Evolutionary conservation across 2,329 filamentous ascomycete species (phyloP), one percentile per base, ranked within the genome.

Genomic region (Penicillium capsulatum): DNA sequence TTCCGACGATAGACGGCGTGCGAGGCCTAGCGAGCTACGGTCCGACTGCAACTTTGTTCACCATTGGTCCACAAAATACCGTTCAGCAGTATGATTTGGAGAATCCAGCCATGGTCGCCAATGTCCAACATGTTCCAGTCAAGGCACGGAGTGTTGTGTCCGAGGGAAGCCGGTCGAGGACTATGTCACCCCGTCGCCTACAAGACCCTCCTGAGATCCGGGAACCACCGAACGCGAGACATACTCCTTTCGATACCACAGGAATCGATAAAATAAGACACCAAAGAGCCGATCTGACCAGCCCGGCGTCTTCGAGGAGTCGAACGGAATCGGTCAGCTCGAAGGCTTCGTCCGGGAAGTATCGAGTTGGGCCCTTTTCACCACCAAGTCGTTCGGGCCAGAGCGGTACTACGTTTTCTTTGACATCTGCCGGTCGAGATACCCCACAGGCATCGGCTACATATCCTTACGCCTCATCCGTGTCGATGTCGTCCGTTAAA

Each of bases 31-130:
- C 90, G 31, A 84, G 90, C 45, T 94, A 92, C 63, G 92, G 91
- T 1, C 84, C 90, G 1, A 89, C 85, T 5, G 91, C 91, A n/a
- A 86, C 80, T 5, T 75, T 98, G 16, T 98, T 98, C 67, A 96
- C 91, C 0, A 71, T 97, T 13, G 88, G 90, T 1, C 81, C 83
- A 28, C 88, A 91, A 53, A 83, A 91, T 59, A 92, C 87, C 3
- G 84, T 94, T 2, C 91, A 97, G 64, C 92, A 98, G 63, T 97
- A 94, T 60, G 90, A 97, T 60, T 74, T 97, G 30, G 94, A 94
- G 55, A 86, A 86, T 7, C 81, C 83, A 6, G 78, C 86, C 9
- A 80, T 96, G 71, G 86, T 96, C 17, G 83, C 84, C 46, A 90
- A 89, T 59, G 84, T 92, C 9, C 90, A 95, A 55, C 90, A 96